Conservation (phyloP, 2,329 filamentous ascomycete genomes). For the Gaeumannomyces sp. region DNA sequence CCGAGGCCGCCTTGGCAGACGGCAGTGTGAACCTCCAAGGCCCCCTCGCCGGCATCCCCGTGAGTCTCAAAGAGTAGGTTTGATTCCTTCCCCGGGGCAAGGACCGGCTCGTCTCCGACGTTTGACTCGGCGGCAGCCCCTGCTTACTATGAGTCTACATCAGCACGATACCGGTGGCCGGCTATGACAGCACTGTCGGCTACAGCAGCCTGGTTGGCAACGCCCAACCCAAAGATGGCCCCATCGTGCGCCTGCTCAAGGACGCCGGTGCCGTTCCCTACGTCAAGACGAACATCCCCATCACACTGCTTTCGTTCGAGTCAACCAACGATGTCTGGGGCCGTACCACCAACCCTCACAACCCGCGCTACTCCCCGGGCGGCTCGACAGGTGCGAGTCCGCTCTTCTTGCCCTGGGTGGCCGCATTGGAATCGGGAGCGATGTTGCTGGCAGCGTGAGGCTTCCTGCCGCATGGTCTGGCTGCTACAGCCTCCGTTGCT, state of each 20-base stretch:
- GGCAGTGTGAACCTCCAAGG: conserved; percentile 65
- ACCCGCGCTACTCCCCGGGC: conserved; percentile 75
- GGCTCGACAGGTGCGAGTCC: conserved; percentile 80
- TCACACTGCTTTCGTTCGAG: conserved; percentile 82
- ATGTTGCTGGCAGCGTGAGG: conserved; percentile 84
- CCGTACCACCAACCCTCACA: conserved; percentile 74
- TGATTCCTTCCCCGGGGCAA: neutral
- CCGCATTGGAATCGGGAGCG: conserved; percentile 82
- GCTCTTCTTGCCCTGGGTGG: conserved; percentile 78
- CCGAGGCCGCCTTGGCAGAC: conserved; percentile 62
- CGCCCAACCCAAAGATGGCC: conserved; percentile 57
- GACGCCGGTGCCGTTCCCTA: conserved; percentile 86
- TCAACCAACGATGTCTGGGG: conserved; percentile 77
- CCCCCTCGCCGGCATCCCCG: conserved; percentile 78
- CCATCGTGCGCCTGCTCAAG: conserved; percentile 70
- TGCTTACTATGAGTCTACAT: neutral
- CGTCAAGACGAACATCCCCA: conserved; percentile 85
- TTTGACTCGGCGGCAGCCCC: neutral
- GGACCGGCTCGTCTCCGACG: neutral
- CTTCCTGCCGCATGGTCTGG: conserved; percentile 85
- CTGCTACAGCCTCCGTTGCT: conserved; percentile 81
- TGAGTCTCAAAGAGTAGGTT: conserved; percentile 67
- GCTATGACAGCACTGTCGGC: conserved; percentile 77
- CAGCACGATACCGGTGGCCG: conserved; percentile 64
- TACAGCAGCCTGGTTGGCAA: conserved; percentile 70